A percentile compares a stretch with the other conserved stretches of the same genome.
Conservation (phyloP, 768 basidiomycete species). For the Suillus alpinus region DNA sequence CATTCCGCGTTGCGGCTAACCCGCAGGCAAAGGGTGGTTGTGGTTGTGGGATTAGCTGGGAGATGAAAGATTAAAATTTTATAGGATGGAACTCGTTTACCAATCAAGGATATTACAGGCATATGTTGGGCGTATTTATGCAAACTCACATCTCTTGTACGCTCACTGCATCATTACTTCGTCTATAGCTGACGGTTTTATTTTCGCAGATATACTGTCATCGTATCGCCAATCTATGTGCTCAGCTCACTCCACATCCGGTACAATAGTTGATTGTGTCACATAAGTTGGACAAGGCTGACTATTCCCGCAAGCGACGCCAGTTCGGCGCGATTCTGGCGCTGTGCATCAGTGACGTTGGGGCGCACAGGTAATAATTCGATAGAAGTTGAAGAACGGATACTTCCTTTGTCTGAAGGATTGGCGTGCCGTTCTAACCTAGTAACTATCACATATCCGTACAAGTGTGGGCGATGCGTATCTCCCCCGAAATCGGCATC, state of each 20-base stretch:
- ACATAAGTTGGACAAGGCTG: neutral
- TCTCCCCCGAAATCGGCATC: neutral
- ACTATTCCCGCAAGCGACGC: neutral
- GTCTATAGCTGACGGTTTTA: neutral
- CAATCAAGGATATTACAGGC: neutral
- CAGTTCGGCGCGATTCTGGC: neutral
- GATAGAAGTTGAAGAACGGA: neutral
- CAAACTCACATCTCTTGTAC: neutral
- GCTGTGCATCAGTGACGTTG: neutral
- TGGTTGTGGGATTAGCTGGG: conserved; percentile 97
- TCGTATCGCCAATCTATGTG: neutral
- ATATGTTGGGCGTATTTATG: neutral
- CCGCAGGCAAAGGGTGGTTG: conserved; percentile 93
- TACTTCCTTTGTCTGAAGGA: neutral
- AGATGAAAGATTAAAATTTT: conserved; percentile 49
- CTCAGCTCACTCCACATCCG: neutral
- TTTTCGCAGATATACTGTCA: neutral
- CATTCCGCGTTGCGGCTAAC: conserved; percentile 80
- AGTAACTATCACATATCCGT: neutral
- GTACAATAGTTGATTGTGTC: neutral
- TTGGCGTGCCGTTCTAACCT: neutral
- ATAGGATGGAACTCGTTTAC: neutral
- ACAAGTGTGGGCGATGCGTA: neutral
- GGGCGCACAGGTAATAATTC: neutral
- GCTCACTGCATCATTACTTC: neutral